phyloP scores from a whole-genome alignment of 1,139 yeast species.

The Meyerozyma smithsonii region DNA sequence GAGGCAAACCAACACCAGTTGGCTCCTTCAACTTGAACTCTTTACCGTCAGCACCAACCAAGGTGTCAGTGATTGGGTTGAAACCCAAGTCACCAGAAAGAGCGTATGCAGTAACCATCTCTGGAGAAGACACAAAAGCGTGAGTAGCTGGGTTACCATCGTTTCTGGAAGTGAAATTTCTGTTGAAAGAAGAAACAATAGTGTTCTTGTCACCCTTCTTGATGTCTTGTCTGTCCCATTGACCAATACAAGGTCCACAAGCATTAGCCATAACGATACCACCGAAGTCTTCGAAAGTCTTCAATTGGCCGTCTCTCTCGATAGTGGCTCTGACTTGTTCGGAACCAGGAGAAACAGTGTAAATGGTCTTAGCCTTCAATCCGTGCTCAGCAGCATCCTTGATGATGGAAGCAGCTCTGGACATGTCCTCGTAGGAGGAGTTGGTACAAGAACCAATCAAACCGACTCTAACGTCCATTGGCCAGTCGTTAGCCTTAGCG shows the following conservation, averaged over 20 bases:
- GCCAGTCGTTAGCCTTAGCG: slow-evolving; percentile 89
- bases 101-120: slow-evolving; percentile 93
- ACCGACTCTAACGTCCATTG: slow-evolving; percentile 89
- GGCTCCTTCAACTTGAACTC: slow-evolving; percentile 94
- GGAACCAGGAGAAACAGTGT: slow-evolving; percentile 97
- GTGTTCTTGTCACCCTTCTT: slow-evolving; percentile 98
- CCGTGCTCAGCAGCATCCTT: slow-evolving; percentile 90
- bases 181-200: slow-evolving; percentile 97
- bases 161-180: slow-evolving; percentile 98
- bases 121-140: slow-evolving; percentile 98
- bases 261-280: slow-evolving; percentile 97
- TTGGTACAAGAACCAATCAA: slow-evolving; percentile 98
- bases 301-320: slow-evolving; percentile 93
- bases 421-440: slow-evolving; percentile 98
- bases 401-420: slow-evolving; percentile 93
- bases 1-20: slow-evolving; percentile 89
- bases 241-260: slow-evolving; percentile 99
- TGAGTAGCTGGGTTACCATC: slow-evolving; percentile 99
- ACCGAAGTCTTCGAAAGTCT: slow-evolving; percentile 87
- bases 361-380: slow-evolving; percentile 81
- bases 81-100: slow-evolving; percentile 97
- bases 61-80: slow-evolving; percentile 95
- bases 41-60: slow-evolving; percentile 90
- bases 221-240: slow-evolving; percentile 98
- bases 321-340: slow-evolving; percentile 99